A percentile compares a stretch with the other conserved stretches of the same genome.
These are phyloP conservation scores for Penicillium sp. DNA, from an alignment of 2,329 filamentous ascomycete species.

Conservation along the genomic window DNA sequence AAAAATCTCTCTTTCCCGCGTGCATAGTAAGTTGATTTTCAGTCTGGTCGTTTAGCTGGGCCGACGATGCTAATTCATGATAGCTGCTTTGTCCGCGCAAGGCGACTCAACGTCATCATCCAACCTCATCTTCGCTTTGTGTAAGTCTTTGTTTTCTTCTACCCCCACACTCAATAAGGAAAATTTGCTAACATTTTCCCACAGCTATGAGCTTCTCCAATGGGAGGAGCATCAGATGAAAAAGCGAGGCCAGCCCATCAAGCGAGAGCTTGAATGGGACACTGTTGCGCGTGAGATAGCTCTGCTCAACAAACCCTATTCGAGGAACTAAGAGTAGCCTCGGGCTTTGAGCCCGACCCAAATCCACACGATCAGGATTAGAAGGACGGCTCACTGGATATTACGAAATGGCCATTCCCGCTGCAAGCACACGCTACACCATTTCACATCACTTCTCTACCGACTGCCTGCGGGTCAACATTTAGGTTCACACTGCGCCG, in stretches of 20 bases:
- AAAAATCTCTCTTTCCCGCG: slow-evolving; percentile 79
- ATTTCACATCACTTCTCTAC: background rate
- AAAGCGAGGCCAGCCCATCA: slow-evolving; percentile 55
- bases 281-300: slow-evolving; percentile 88
- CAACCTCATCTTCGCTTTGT: slow-evolving; percentile 93
- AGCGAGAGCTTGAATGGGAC: slow-evolving; percentile 86
- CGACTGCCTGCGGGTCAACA: background rate
- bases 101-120: slow-evolving; percentile 94
- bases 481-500: background rate
- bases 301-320: slow-evolving; percentile 92
- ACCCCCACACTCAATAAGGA: background rate
- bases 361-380: background rate
- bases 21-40: slow-evolving; percentile 64
- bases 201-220: slow-evolving; percentile 78
- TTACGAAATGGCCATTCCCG: background rate
- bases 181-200: slow-evolving; percentile 16
- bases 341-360: background rate
- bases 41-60: background rate
- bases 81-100: slow-evolving; percentile 85
- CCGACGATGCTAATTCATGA: slow-evolving; percentile 2
- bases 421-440: background rate
- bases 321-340: slow-evolving; percentile 49
- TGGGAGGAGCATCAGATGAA: slow-evolving; percentile 80
- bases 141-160: slow-evolving; percentile 42
- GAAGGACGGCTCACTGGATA: background rate